A percentile compares a stretch with the other conserved stretches of the same genome.
These are phyloP conservation scores for Sporisorium iseilematis-ciliati DNA, from an alignment of 1,284 basidiomycete species.

Conservation along the genomic window DNA sequence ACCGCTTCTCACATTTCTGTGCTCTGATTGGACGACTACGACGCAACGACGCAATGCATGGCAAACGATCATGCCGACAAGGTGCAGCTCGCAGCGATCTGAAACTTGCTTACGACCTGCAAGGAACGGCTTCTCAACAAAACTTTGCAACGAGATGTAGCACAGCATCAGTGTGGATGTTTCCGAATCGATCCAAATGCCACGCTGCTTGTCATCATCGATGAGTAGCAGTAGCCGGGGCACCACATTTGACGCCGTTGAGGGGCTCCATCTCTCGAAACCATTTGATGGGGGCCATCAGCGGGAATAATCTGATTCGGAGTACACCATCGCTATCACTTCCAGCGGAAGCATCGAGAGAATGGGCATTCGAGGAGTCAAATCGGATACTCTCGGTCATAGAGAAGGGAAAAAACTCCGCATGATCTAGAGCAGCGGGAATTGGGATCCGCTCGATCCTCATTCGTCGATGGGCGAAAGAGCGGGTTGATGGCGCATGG, in stretches of 20 bases:
- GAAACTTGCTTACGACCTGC: neutral
- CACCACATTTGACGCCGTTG: neutral
- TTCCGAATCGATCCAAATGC: neutral
- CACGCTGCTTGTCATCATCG: neutral
- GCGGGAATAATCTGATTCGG: neutral
- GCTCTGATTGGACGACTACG: too few species aligned
- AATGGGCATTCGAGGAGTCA: neutral
- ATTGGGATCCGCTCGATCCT: neutral
- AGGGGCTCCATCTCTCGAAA: constrained; percentile 1
- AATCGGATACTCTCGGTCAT: too few species aligned
- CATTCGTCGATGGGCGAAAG: too few species aligned
- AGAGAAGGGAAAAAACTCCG: too few species aligned
- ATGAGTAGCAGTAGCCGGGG: neutral
- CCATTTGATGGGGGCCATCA: neutral
- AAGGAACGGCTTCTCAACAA: constrained; percentile 5
- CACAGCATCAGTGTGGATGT: neutral
- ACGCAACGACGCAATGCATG: neutral
- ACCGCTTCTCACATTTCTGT: too few species aligned
- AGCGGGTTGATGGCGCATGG: neutral
- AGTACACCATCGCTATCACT: neutral
- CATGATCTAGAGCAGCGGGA: neutral
- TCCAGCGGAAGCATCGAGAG: neutral
- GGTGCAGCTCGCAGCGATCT: neutral
- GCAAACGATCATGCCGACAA: neutral
- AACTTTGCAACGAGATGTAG: neutral